Conservation (phyloP, 306 rosid genomes). For the Corylus heterophylla region DNA sequence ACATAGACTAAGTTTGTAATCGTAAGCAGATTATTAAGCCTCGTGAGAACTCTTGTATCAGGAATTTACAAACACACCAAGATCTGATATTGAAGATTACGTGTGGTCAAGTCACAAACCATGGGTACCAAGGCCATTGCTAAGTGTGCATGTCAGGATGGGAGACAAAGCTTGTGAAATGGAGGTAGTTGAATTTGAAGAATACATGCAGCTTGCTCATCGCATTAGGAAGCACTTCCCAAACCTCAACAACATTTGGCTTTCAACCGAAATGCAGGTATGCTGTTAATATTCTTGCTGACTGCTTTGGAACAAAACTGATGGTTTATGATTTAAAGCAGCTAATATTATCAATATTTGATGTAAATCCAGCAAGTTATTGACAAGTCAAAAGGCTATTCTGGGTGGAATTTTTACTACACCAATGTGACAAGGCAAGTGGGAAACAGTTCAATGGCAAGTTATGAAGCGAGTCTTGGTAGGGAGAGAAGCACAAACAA, state of each 20-base stretch:
- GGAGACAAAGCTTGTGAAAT: slow-evolving; percentile 94
- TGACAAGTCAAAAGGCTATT: slow-evolving; percentile 50
- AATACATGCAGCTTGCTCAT: slow-evolving; percentile 69
- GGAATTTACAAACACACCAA: slow-evolving; percentile 29
- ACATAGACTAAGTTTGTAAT: no score
- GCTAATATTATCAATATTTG: neutral
- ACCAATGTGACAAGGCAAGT: slow-evolving; percentile 64
- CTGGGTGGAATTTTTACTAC: slow-evolving; percentile 68
- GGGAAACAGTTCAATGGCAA: slow-evolving; percentile 63
- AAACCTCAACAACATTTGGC: slow-evolving; percentile 65
- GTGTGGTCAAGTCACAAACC: slow-evolving; percentile 91
- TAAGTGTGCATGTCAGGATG: slow-evolving; percentile 91
- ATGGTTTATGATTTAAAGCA: neutral
- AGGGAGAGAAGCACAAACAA: slow-evolving; percentile 81
- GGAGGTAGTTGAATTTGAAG: slow-evolving; percentile 75
- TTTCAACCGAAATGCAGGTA: slow-evolving; percentile 91
- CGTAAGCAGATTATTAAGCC: no score
- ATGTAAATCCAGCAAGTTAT: slow-evolving; percentile 64
- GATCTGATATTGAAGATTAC: slow-evolving; percentile 67
- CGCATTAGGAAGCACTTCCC: slow-evolving; percentile 71
- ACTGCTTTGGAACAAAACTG: neutral
- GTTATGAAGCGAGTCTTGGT: slow-evolving; percentile 72
- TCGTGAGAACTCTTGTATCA: slow-evolving; percentile 12
- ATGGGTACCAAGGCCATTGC: slow-evolving; percentile 84
- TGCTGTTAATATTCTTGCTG: neutral